Evolutionary conservation across 257 asterid species (phyloP).

Genomic region (Buddleja alternifolia): DNA sequence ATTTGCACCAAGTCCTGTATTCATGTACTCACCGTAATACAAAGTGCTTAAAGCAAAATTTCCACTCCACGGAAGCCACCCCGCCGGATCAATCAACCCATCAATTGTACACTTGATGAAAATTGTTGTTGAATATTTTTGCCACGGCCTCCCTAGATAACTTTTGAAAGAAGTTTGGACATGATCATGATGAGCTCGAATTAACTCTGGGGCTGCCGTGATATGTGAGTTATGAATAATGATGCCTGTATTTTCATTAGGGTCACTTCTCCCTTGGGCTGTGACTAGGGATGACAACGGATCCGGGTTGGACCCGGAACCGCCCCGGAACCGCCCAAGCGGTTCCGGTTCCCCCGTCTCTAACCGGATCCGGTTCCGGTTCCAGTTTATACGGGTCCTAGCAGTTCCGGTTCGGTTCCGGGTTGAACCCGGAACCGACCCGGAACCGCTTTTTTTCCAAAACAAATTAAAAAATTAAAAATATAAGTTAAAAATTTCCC

Average conservation of each 20-base stretch:
- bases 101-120: slow-evolving; percentile 39
- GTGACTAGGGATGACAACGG: too few relatives aligned
- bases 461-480: too few relatives aligned
- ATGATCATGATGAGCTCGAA: too few relatives aligned
- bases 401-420: too few relatives aligned
- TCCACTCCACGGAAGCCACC: slow-evolving; percentile 70
- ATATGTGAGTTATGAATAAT: slow-evolving; percentile 47
- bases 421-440: too few relatives aligned
- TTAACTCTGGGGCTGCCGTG: slow-evolving; percentile 34
- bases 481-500: too few relatives aligned
- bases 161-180: slow-evolving; percentile 20
- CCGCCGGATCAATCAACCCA: slow-evolving; percentile 45
- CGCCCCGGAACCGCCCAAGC: too few relatives aligned
- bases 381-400: too few relatives aligned
- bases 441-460: too few relatives aligned
- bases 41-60: slow-evolving; percentile 43
- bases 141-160: slow-evolving; percentile 72
- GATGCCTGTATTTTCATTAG: slow-evolving; percentile 60
- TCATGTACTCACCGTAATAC: slow-evolving; percentile 66
- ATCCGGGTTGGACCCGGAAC: too few relatives aligned
- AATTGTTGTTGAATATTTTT: slow-evolving; percentile 50
- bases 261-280: slow-evolving; percentile 55
- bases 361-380: too few relatives aligned
- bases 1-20: slow-evolving; percentile 49
- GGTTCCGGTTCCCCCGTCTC: too few relatives aligned